phyloP scores from a whole-genome alignment of 805 yeast species.

The Candida pseudofarinosa region DNA sequence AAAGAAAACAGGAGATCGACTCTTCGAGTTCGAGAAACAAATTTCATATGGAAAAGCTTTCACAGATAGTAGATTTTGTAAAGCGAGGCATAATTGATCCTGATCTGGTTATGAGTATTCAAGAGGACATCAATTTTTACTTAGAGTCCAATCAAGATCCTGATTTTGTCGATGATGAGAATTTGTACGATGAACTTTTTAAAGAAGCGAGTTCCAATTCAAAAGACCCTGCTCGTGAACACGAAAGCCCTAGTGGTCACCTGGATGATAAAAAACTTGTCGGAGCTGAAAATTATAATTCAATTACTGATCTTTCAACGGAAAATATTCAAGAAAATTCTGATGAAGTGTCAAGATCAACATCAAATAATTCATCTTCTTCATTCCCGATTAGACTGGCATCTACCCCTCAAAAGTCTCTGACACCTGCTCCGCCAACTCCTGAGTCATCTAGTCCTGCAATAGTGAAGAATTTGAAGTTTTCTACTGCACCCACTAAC shows the following conservation, averaged over 20 bases:
- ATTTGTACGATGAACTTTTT: slow-evolving; percentile 40
- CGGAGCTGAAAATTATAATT: background rate
- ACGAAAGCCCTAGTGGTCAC: background rate
- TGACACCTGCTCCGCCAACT: slow-evolving; percentile 10
- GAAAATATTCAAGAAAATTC: background rate
- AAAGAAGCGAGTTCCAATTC: slow-evolving; percentile 16
- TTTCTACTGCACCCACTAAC: slow-evolving; percentile 52
- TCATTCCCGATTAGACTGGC: background rate
- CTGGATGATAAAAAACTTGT: background rate
- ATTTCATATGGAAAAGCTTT: slow-evolving; percentile 35
- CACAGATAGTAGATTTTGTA: slow-evolving; percentile 26
- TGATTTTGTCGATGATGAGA: slow-evolving; percentile 33
- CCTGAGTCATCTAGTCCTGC: slow-evolving; percentile 35
- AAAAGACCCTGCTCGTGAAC: background rate
- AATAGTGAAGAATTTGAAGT: slow-evolving; percentile 44
- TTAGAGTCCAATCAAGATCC: slow-evolving; percentile 37
- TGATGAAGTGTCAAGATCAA: background rate
- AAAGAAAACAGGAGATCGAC: slow-evolving; percentile 39
- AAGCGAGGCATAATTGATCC: slow-evolving; percentile 25
- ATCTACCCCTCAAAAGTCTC: slow-evolving; percentile 5
- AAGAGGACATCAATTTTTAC: slow-evolving; percentile 37
- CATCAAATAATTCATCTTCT: slow-evolving; percentile 3
- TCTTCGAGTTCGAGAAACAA: slow-evolving; percentile 25
- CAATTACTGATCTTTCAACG: background rate
- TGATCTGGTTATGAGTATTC: slow-evolving; percentile 29